Conservation (phyloP, 1,139 yeast genomes). For the Debaryomyces singareniensis region DNA sequence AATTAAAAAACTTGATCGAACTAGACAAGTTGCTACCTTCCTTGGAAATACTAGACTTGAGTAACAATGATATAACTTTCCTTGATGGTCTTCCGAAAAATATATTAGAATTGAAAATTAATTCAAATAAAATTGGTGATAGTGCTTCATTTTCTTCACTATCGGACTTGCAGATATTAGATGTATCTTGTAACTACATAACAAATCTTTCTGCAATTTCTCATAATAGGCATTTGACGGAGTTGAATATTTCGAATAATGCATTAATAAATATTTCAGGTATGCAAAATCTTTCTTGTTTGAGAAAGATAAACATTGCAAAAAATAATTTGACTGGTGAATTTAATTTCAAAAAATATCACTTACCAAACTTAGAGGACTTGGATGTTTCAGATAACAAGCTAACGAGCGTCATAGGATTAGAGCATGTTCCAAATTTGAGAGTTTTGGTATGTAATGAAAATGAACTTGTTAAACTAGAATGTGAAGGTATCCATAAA, state of each 20-base stretch:
- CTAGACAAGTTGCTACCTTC: slow-evolving; percentile 41
- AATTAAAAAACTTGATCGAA: slow-evolving; percentile 37
- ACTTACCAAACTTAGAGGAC: slow-evolving; percentile 37
- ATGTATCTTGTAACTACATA: slow-evolving; percentile 33
- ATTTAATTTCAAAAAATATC: slow-evolving; percentile 29
- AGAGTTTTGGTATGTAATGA: slow-evolving; percentile 39
- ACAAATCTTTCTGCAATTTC: slow-evolving; percentile 25
- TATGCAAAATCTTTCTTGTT: slow-evolving; percentile 31
- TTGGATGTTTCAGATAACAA: slow-evolving; percentile 40
- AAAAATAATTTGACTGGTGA: slow-evolving; percentile 34
- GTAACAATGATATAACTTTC: slow-evolving; percentile 37
- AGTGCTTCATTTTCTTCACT: slow-evolving; percentile 36
- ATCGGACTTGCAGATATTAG: slow-evolving; percentile 37
- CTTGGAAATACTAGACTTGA: slow-evolving; percentile 30
- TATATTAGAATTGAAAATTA: slow-evolving; percentile 30
- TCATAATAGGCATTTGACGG: slow-evolving; percentile 31
- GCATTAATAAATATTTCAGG: slow-evolving; percentile 29
- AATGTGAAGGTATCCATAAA: slow-evolving; percentile 17
- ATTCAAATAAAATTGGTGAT: slow-evolving; percentile 33
- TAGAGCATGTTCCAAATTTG: slow-evolving; percentile 30
- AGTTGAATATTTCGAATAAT: slow-evolving; percentile 27
- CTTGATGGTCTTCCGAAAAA: slow-evolving; percentile 42
- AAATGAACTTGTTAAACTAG: slow-evolving; percentile 26
- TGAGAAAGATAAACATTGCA: slow-evolving; percentile 35
- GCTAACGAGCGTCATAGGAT: slow-evolving; percentile 24